A percentile compares a stretch with the other conserved stretches of the same genome.
phyloP scores from a whole-genome alignment of 257 asterid genomes.

The Osmanthus fragrans region DNA sequence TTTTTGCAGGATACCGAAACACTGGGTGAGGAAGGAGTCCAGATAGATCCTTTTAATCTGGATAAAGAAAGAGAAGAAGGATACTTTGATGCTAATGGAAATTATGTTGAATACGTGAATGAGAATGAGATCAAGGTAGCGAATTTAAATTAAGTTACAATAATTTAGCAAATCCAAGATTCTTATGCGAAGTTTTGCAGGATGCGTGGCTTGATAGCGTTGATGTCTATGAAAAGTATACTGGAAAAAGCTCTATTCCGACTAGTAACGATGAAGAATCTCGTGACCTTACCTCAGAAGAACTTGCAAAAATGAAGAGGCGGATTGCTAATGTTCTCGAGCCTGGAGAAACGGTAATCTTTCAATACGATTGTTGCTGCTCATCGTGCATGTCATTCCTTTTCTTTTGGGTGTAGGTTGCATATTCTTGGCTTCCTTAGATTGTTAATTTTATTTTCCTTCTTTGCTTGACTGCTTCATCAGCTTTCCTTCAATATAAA shows the following conservation, averaged over 20 bases:
- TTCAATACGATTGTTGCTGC: conserved; percentile 10
- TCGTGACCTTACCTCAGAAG: conserved; percentile 71
- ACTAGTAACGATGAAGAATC: conserved; percentile 48
- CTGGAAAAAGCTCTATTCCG: conserved; percentile 32
- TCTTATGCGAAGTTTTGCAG: conserved; percentile 42
- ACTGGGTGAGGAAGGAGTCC: conserved; percentile 71
- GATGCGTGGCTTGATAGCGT: conserved; percentile 99
- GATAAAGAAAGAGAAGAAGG: conserved; percentile 93
- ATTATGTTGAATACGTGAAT: conserved; percentile 76
- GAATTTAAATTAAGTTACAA: neutral
- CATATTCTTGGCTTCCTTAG: neutral
- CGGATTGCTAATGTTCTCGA: conserved; percentile 85
- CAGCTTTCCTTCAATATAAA: neutral
- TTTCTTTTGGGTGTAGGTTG: no score
- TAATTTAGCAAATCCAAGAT: conserved; percentile 20
- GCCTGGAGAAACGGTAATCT: conserved; percentile 83
- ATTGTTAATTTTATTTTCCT: neutral
- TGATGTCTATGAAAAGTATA: conserved; percentile 46
- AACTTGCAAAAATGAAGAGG: conserved; percentile 79
- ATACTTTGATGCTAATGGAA: conserved; percentile 84
- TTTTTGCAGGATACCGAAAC: conserved; percentile 73
- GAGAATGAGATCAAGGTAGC: conserved; percentile 77
- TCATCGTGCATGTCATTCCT: neutral
- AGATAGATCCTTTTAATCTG: conserved; percentile 83
- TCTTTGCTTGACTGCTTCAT: conserved; percentile 17